Evolutionary conservation across 306 rosid species (phyloP).

Genomic region (Vigna nakashimae): DNA sequence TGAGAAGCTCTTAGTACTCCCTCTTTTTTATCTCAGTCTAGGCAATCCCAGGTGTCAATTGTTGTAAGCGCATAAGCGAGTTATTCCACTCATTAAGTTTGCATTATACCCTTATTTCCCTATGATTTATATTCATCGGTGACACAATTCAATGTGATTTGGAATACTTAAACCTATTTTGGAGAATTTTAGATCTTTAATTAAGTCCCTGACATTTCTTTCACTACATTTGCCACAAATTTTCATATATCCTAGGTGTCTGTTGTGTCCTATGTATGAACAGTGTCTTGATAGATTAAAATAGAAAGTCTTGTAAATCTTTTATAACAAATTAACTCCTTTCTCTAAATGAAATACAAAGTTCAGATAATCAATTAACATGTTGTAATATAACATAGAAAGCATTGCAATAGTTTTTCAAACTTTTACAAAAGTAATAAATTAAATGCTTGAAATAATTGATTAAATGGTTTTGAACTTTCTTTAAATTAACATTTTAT

Average conservation of each 20-base stretch:
- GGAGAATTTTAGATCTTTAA: constrained; percentile 2
- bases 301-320: too few species aligned
- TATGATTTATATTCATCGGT: constrained; percentile 17
- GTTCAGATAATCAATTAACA: too few species aligned
- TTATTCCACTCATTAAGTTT: constrained; percentile 21
- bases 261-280: neutral
- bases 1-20: constrained; percentile 49
- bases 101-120: neutral
- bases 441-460: too few species aligned
- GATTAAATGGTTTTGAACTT: too few species aligned
- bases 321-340: too few species aligned
- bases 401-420: too few species aligned
- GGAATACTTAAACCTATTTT: neutral
- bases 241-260: neutral
- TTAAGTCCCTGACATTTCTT: neutral
- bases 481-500: too few species aligned
- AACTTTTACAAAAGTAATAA: too few species aligned
- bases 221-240: neutral
- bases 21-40: neutral
- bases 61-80: neutral
- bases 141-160: neutral
- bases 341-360: too few species aligned
- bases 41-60: constrained; percentile 2
- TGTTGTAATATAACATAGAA: too few species aligned
- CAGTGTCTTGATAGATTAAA: too few species aligned